phyloP scores from a whole-genome alignment of 768 basidiomycete genomes.

The Mycena amicta region DNA sequence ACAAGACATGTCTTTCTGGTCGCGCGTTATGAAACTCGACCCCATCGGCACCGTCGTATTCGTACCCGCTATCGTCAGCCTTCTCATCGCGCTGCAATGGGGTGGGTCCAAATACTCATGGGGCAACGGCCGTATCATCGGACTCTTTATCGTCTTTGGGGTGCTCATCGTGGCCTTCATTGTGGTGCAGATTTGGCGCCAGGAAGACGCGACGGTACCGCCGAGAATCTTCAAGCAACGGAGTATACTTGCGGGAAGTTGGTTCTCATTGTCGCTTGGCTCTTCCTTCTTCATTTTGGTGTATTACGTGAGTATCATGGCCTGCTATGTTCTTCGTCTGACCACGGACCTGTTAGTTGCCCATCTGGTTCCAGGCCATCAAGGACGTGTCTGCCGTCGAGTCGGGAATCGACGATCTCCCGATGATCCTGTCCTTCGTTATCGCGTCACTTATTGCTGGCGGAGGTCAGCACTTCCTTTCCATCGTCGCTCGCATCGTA shows the following conservation, averaged over 20 bases:
- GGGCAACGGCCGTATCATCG: conserved; percentile 34
- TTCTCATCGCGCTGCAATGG: conserved; percentile 43
- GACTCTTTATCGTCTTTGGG: conserved; percentile 2
- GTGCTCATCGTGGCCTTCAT: background rate
- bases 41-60: conserved; percentile 27
- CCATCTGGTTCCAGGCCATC: no score
- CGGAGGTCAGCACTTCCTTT: conserved; percentile 16
- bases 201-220: conserved; percentile 2
- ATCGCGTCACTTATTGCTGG: conserved; percentile 41
- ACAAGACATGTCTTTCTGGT: conserved; percentile 7
- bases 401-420: conserved; percentile 36
- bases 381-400: conserved; percentile 36
- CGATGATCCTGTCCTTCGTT: conserved; percentile 40
- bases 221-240: conserved; percentile 12
- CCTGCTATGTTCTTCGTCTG: conserved; percentile 16
- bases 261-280: conserved; percentile 4
- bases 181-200: background rate
- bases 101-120: conserved; percentile 44
- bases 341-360: no score
- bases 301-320: background rate
- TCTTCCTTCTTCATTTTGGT: conserved; percentile 5
- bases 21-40: conserved; percentile 40
- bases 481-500: background rate
- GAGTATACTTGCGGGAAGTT: conserved; percentile 3
- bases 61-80: conserved; percentile 29